Base-by-base conservation (phyloP, 2,329 filamentous ascomycete species). In the Pseudogymnoascus sp. region DNA sequence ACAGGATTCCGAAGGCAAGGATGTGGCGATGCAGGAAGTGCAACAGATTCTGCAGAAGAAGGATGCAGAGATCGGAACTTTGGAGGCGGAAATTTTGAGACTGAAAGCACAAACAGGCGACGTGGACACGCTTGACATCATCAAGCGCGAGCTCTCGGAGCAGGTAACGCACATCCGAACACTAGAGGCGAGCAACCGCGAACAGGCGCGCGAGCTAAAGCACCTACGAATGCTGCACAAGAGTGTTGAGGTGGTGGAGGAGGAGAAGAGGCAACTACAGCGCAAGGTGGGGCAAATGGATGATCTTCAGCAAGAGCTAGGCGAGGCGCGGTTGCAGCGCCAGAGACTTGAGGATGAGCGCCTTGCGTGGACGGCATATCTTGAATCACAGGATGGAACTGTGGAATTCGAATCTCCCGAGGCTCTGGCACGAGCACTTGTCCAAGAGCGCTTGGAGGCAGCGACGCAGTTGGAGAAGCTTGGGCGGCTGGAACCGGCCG, bases 171-270 rank as follows among this genome's bases (percentile, higher is more conserved):
- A 97, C 69, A 95, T 96, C 64, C 85, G 90, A 61, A 85, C 83
- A 28, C 77, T 99, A 2, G 94, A 99, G 71, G 80, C 82, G 0
- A 83, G 83, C 34, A 96, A 90, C 63, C 81, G 89, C 21, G 90
- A 95, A 57, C 89, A 96, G 69, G 77, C 83, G 12, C 74, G 80
- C 0, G 92, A 99, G 70, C 75, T 99, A 34, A 90, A 88, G 66
- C 87, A 91, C 65, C 79, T 95, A 35, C 86, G 91, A 12, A 88
- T 91, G 65, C 75, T 87, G 3, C 86, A 91, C 71, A 92, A 89
- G 73, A 90, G 89, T n/a, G 86, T 96, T 1, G 90, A 96, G 69
- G 82, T 99, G 2, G 88, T 97, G 0, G 91, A 99, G 70, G 94
- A 99, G 71, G 91, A 99, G 75, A 97, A 97, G 77, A 81, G 89